Evolutionary conservation across 2,329 filamentous ascomycete species (phyloP), one percentile per base, ranked within the genome.

Genomic region (Dactylellina haptotyla): DNA sequence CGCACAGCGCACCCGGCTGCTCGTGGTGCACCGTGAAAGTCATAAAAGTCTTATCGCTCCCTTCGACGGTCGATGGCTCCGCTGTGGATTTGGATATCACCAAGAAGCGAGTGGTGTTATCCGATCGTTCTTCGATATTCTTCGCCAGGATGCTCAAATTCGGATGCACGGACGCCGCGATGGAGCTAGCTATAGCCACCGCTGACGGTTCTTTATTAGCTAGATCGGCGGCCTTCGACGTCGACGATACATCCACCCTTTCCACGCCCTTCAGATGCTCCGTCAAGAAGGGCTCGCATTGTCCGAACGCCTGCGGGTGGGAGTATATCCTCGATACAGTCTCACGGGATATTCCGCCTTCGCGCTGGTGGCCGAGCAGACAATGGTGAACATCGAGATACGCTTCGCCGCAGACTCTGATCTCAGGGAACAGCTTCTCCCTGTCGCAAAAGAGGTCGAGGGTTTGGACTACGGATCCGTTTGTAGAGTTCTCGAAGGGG

Each of bases 401-500:
- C 66, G 90, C 86, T 82, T 98, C 95, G 48, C 87, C 91, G 79
- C 89, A 91, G 41, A 98, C 90, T 51, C 85, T 84, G 48, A 97
- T 85, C 79, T 91, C 87, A 9, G 84, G 84, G 79, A 90, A 92
- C 45, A 82, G 81, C 43, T 81, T 82, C 39, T 87, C 83, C 25
- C 90, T 85, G 82, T 97, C 92, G 76, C 92, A 92, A 72, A 99
- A 87, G 76, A 94, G 87, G 81, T 97, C 93, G 23, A 98, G 86
- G 0, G 93, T 97, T 80, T 92, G 91, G 64, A 95, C 88, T 54
- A 99, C 95, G 62, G 90, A 89, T 78, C 95, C 95, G 81, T 98
- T 97, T 79, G 92, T 94, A 41, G 91, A 96, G 83, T 99, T 99
- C 80, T 98, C 94, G 81, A 97, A 93, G 4, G 95, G 95, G 1